Base-by-base conservation (phyloP, 2,329 filamentous ascomycete species). In the Rhinocladiella mackenziei region DNA sequence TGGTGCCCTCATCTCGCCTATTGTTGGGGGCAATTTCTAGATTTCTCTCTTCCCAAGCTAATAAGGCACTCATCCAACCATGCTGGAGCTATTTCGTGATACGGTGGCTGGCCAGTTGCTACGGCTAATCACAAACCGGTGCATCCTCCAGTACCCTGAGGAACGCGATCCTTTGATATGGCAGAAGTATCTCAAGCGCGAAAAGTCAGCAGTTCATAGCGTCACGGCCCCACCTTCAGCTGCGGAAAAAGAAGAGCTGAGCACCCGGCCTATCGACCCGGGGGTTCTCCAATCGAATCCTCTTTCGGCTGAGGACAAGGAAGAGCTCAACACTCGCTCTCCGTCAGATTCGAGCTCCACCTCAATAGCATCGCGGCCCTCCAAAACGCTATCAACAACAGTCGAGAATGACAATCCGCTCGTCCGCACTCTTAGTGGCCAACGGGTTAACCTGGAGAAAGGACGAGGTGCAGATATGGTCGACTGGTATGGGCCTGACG, bases 381-480 rank as follows among this genome's bases (percentile, higher is more conserved):
- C 17, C 7, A 32, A 15, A 3, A 39, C 45, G 8, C 29, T 34
- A 11, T 37, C 44, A 13, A 39, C 39, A 15, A 34, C 28, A n/a
- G 10, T 34, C 29, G 45, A 48, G 11, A 41, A 48, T 36, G 32
- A 33, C 6, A 26, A 19, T 39, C 11, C 20, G 22, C 15, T n/a
- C 13, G 22, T 37, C 20, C 25, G 26, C 17, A 37, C 13, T 17
- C 17, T 28, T 8, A 41, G 35, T 22, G 40, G 37, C 2, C 33
- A 30, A 19, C 19, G 17, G 13, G 33, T 75, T 10, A 73, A 78
- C 56, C 63, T 67, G 1, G 75, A 78, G 52, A 77, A 76, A 51
- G 73, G 74, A 1, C 65, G 60, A 47, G 72, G 78, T 56, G 56
- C 67, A 5, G 60, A 71, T 41, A 59, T 79, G 4, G 66, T 79